Evolutionary conservation across 2,329 filamentous ascomycete species (phyloP).

Genomic region (Colletotrichum agaves): DNA sequence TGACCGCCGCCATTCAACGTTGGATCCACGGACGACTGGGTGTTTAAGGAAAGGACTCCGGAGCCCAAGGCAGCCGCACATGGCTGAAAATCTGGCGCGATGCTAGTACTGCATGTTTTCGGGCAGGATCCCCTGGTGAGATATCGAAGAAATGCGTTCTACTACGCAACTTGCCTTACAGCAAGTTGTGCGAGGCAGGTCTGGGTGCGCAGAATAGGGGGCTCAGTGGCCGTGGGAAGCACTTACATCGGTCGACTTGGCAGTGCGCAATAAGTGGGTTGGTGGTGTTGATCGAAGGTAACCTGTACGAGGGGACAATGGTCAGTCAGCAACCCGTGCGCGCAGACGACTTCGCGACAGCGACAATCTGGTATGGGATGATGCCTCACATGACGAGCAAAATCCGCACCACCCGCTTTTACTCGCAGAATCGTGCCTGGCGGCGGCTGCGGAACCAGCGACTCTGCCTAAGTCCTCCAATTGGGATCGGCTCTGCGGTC

Average conservation of each 20-base stretch:
- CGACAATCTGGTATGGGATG: conserved; percentile 28
- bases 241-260: conserved; percentile 23
- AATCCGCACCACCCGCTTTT: conserved; percentile 36
- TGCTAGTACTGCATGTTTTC: neutral
- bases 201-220: conserved; percentile 18
- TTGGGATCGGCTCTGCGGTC: neutral
- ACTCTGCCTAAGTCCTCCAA: conserved; percentile 2
- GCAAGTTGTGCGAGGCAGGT: neutral
- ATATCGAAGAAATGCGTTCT: neutral
- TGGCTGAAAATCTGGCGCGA: neutral
- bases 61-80: neutral
- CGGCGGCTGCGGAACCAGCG: conserved; percentile 13
- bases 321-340: conserved; percentile 15
- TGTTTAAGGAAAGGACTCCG: conserved; percentile 16
- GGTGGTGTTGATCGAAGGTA: conserved; percentile 22
- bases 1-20: conserved; percentile 20
- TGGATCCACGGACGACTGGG: conserved; percentile 19
- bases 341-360: conserved; percentile 31
- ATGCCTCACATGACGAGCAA: conserved; percentile 37
- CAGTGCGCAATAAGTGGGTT: conserved; percentile 28
- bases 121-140: neutral
- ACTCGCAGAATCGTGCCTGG: conserved; percentile 18
- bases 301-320: conserved; percentile 15
- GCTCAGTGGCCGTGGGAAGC: conserved; percentile 8
- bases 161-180: neutral